Base-by-base conservation (phyloP, 1,284 basidiomycete genomes). In the Agroathelia rolfsii region DNA sequence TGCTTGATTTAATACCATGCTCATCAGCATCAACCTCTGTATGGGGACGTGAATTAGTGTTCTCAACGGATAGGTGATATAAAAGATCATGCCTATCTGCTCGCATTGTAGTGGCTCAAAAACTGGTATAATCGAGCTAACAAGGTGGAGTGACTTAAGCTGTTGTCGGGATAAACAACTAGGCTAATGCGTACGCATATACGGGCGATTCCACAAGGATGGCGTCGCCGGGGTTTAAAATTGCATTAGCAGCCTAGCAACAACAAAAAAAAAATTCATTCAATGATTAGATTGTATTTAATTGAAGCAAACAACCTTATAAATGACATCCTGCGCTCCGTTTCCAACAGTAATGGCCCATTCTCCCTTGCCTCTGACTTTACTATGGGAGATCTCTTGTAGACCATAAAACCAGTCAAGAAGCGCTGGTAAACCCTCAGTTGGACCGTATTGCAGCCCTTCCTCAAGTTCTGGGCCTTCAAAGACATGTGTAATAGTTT, bases 321-420 rank as follows among this genome's bases (percentile, higher is more conserved):
- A 82, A 36, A 95, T 72, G 38, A 93, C 52, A 61, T 95, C 90
- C 58, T 94, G 89, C 29, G 82, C 86, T 5, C 92, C 93, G 27
- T 67, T 67, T 0, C 90, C 90, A 10, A 94, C 59, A 28, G 75
- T 80, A 3, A 94, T 53, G 26, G 66, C 60, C 87, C 88, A 95
- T 8, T 58, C 56, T 6, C 65, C 70, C 40, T 79, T 76, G 5
- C 64, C 64, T 31, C 53, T 52, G 43, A 61, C 61, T 32, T 80
- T 56, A 6, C 67, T 68, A 44, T 89, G 86, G 28, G 70, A 66
- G 3, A 51, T 49, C 45, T 71, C 70, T 55, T 92, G 86, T 34
- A 88, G 57, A 2, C 67, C 69, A 36, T 64, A 57, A 18, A 88
- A 54, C 80, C 79, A 87, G 9, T 73, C 61, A 16, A 71, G 51